These are phyloP conservation scores for Basidiobolus meristosporus DNA, from an alignment of 371 early-diverging fungal genomes.

Conservation along the genomic window DNA sequence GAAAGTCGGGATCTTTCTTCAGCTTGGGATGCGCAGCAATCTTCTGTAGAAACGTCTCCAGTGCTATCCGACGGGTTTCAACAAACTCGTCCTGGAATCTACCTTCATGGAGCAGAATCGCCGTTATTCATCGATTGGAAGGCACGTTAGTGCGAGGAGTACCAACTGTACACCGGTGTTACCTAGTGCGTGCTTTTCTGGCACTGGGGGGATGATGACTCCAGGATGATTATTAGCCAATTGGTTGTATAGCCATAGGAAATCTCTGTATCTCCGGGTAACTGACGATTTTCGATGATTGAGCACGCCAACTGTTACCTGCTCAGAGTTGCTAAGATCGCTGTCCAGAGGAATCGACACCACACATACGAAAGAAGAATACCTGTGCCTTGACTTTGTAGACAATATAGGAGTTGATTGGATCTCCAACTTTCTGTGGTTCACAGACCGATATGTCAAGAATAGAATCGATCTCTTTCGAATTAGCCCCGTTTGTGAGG, in stretches of 20 bases:
- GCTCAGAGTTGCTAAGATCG: slow-evolving; percentile 1
- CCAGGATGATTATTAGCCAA: slow-evolving; percentile 66
- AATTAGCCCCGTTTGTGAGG: too few relatives aligned
- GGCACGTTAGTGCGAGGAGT: too few relatives aligned
- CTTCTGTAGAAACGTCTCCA: slow-evolving; percentile 66
- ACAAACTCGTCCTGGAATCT: slow-evolving; percentile 93
- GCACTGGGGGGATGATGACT: slow-evolving; percentile 84
- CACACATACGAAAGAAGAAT: too few relatives aligned
- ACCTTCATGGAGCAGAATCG: too few relatives aligned
- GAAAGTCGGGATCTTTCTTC: slow-evolving; percentile 62
- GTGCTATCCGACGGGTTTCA: slow-evolving; percentile 60
- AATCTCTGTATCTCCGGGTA: slow-evolving; percentile 77
- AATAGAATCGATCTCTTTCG: too few relatives aligned
- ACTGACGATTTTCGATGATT: slow-evolving; percentile 56
- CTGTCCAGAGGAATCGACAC: too few relatives aligned
- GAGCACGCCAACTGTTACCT: slow-evolving; percentile 62
- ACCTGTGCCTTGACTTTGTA: slow-evolving; percentile 77
- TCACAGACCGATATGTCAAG: slow-evolving; percentile 65
- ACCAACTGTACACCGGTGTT: neutral
- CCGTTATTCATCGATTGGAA: too few relatives aligned
- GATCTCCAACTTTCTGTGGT: slow-evolving; percentile 78
- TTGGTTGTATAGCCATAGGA: slow-evolving; percentile 83
- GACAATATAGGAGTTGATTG: slow-evolving; percentile 64
- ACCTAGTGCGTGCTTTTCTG: slow-evolving; percentile 82
- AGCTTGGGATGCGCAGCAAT: slow-evolving; percentile 70